Evolutionary conservation across 1,284 basidiomycete species (phyloP).

Genomic region (Uromyces viciae-fabae): DNA sequence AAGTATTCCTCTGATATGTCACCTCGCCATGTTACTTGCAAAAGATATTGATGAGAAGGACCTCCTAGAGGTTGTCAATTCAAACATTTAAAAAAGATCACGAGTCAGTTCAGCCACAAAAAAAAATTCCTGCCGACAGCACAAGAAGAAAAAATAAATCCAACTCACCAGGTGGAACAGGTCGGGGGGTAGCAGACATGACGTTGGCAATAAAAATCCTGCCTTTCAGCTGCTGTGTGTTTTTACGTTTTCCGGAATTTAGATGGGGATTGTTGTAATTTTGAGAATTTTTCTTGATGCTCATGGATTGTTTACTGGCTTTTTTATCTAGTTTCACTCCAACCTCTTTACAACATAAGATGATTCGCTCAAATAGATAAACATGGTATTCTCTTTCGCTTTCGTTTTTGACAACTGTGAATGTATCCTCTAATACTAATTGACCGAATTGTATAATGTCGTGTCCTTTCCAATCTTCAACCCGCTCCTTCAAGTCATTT

Average conservation of each 20-base stretch:
- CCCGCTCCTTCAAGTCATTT: constrained; percentile 77
- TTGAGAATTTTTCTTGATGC: constrained; percentile 28
- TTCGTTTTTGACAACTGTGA: constrained; percentile 92
- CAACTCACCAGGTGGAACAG: constrained; percentile 37
- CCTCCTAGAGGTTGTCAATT: not conserved
- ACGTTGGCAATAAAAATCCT: constrained; percentile 97
- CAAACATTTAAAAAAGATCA: not conserved
- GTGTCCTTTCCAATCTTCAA: constrained; percentile 99
- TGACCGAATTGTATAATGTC: constrained; percentile 88
- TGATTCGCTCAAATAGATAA: constrained; percentile 97
- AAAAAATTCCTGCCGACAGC: too few relatives aligned
- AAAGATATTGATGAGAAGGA: constrained; percentile 52
- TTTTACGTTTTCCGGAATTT: constrained; percentile 58
- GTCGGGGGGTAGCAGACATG: constrained; percentile 66
- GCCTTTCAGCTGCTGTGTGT: constrained; percentile 84
- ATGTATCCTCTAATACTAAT: constrained; percentile 87
- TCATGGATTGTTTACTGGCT: constrained; percentile 39
- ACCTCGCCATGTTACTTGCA: constrained; percentile 89
- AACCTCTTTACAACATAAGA: constrained; percentile 92
- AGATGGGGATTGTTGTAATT: constrained; percentile 8
- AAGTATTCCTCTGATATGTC: constrained; percentile 74
- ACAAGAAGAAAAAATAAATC: constrained; percentile 6
- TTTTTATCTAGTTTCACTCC: constrained; percentile 50
- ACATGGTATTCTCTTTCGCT: constrained; percentile 97
- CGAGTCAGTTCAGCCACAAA: not conserved